Evolutionary conservation across 768 basidiomycete genomes (phyloP).

Genomic region (Pulveroboletus sp.): DNA sequence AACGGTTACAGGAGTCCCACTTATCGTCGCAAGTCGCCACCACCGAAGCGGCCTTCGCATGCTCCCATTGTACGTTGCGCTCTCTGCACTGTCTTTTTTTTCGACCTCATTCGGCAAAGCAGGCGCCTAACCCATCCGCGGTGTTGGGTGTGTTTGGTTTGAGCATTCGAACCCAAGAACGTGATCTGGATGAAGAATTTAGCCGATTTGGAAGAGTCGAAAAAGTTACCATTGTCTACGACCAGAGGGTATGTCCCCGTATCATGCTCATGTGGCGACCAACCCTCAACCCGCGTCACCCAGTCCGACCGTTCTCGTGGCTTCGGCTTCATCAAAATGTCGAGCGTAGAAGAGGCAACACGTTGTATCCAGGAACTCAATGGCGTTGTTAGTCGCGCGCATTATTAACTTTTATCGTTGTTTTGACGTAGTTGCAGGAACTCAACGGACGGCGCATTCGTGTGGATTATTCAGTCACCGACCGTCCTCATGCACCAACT

Average conservation of each 20-base stretch:
- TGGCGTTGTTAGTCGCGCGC: constrained; percentile 63
- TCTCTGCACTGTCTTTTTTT: constrained; percentile 5
- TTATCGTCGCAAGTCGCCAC: constrained; percentile 52
- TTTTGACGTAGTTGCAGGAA: constrained; percentile 47
- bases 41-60: constrained; percentile 61
- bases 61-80: constrained; percentile 62
- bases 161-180: constrained; percentile 89
- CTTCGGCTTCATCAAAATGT: constrained; percentile 97
- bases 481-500: constrained; percentile 90
- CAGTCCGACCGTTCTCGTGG: constrained; percentile 95
- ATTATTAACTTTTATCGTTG: not conserved
- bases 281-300: constrained; percentile 19
- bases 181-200: constrained; percentile 94
- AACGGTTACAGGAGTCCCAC: constrained; percentile 55
- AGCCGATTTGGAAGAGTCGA: constrained; percentile 82
- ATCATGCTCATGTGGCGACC: not conserved
- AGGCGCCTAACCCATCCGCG: constrained; percentile 83
- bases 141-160: constrained; percentile 98
- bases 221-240: constrained; percentile 95
- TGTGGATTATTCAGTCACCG: constrained; percentile 94
- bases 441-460: constrained; percentile 94
- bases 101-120: constrained; percentile 40
- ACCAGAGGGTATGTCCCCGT: constrained; percentile 70
- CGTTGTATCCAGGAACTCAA: constrained; percentile 88
- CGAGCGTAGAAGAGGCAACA: constrained; percentile 78